Evolutionary conservation across 2,329 filamentous ascomycete species (phyloP).

Genomic region (Aspergillus puulaauensis): DNA sequence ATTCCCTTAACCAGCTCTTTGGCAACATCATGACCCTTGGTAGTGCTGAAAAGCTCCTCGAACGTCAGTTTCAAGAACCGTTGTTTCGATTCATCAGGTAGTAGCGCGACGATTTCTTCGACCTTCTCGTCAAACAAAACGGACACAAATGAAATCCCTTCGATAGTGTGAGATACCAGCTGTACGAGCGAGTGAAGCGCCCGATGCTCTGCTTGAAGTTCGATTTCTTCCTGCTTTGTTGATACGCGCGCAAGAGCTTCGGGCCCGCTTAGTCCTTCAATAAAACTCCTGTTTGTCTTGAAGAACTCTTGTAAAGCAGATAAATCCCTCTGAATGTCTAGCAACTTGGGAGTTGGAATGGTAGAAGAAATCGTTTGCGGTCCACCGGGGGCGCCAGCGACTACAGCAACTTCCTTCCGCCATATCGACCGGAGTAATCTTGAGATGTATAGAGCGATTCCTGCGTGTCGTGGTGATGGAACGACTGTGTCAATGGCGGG

Average conservation of each 20-base stretch:
- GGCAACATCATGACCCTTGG: slow-evolving; percentile 79
- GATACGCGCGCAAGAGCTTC: slow-evolving; percentile 75
- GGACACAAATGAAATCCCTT: slow-evolving; percentile 93
- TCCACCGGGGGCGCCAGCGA: slow-evolving; percentile 56
- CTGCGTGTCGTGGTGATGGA: slow-evolving; percentile 85
- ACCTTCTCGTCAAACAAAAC: slow-evolving; percentile 94
- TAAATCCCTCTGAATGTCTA: slow-evolving; percentile 75
- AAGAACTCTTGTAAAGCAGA: slow-evolving; percentile 79
- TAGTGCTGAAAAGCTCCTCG: slow-evolving; percentile 79
- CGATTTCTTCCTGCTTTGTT: slow-evolving; percentile 86
- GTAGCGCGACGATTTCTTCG: slow-evolving; percentile 76
- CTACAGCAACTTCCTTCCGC: slow-evolving; percentile 71
- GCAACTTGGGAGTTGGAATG: slow-evolving; percentile 67
- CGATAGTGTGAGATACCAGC: slow-evolving; percentile 85
- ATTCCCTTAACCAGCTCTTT: slow-evolving; percentile 96
- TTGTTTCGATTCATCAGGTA: slow-evolving; percentile 69
- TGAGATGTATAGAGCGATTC: slow-evolving; percentile 81
- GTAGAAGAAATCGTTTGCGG: slow-evolving; percentile 66
- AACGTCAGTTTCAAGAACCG: slow-evolving; percentile 78
- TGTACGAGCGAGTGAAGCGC: slow-evolving; percentile 83
- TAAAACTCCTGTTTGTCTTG: slow-evolving; percentile 81
- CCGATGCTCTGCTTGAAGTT: slow-evolving; percentile 90
- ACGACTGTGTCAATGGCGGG: slow-evolving; percentile 78
- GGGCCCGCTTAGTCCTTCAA: slow-evolving; percentile 90
- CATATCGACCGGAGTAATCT: slow-evolving; percentile 87